Conservation (phyloP, 495 filamentous ascomycete genomes). For the Penicillium ochrochloron region DNA sequence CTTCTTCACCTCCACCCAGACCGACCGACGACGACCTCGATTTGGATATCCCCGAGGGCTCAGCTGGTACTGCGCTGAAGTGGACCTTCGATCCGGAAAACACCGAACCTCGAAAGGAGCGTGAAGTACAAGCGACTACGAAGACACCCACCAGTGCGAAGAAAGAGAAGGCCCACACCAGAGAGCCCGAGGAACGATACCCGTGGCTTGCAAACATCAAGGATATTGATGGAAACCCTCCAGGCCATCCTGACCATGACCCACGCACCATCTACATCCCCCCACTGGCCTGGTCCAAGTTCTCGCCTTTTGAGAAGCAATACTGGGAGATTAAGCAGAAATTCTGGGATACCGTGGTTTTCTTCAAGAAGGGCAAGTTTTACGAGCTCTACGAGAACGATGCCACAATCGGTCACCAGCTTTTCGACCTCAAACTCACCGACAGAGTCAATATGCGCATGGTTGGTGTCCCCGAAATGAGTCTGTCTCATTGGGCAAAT, state of each 20-base stretch:
- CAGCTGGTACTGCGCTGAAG: slow-evolving; percentile 76
- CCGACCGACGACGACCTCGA: slow-evolving; percentile 58
- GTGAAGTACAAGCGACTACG: slow-evolving; percentile 38
- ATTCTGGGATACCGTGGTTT: slow-evolving; percentile 95
- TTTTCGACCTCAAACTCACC: slow-evolving; percentile 97
- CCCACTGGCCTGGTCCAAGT: slow-evolving; percentile 70
- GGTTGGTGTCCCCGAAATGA: slow-evolving; percentile 92
- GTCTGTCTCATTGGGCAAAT: slow-evolving; percentile 88
- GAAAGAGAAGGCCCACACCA: slow-evolving; percentile 78
- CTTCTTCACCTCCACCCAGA: slow-evolving; percentile 53
- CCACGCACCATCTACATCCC: slow-evolving; percentile 91
- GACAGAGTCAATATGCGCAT: slow-evolving; percentile 99
- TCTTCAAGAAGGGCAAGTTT: slow-evolving; percentile 99
- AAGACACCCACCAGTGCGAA: slow-evolving; percentile 55
- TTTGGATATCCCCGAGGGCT: slow-evolving; percentile 52
- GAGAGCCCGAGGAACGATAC: slow-evolving; percentile 82
- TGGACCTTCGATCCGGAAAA: slow-evolving; percentile 88
- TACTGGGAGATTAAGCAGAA: slow-evolving; percentile 99
- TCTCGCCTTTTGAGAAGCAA: slow-evolving; percentile 95
- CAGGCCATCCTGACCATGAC: slow-evolving; percentile 87
- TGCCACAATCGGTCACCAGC: slow-evolving; percentile 93
- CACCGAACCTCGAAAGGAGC: slow-evolving; percentile 61
- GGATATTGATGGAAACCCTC: slow-evolving; percentile 81
- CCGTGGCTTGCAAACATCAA: slow-evolving; percentile 83
- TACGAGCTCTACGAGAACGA: slow-evolving; percentile 99